A percentile compares a stretch with the other conserved stretches of the same genome.
phyloP scores from a whole-genome alignment of 345 rosid genomes.

The Geranium rotundifolium region DNA sequence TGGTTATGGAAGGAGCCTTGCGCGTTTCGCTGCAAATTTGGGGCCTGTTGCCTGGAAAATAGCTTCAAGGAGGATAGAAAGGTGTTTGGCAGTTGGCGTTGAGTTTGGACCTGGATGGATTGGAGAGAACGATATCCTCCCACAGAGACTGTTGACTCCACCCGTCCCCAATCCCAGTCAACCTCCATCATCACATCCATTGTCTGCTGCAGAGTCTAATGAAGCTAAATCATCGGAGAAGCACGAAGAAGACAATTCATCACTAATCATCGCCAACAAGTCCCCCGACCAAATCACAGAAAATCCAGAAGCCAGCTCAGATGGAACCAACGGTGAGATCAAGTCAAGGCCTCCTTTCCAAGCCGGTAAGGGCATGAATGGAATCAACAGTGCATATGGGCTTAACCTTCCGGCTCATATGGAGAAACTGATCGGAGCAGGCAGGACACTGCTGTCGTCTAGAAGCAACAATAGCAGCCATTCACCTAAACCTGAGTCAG shows the following conservation, averaged over 20 bases:
- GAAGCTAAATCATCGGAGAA: conserved; percentile 12
- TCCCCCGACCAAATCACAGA: neutral
- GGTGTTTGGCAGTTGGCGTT: conserved; percentile 41
- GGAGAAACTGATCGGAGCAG: conserved; percentile 1
- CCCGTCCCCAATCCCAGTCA: neutral
- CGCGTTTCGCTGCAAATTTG: conserved; percentile 65
- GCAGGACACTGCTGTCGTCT: too few relatives aligned
- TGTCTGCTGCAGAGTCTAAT: too few relatives aligned
- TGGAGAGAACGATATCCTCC: conserved; percentile 45
- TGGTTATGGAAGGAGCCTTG: conserved; percentile 70
- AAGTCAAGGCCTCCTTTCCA: too few relatives aligned
- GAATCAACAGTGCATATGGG: conserved; percentile 14
- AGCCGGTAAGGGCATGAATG: too few relatives aligned
- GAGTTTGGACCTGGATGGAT: conserved; percentile 87
- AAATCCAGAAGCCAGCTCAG: neutral
- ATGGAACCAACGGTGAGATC: conserved; percentile 4
- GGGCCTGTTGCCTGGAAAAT: conserved; percentile 62
- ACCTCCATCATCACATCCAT: too few relatives aligned
- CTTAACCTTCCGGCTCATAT: conserved; percentile 6
- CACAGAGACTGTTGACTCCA: conserved; percentile 8
- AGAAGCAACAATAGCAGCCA: too few relatives aligned
- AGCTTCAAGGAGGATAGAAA: conserved; percentile 49
- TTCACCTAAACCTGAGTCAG: too few relatives aligned
- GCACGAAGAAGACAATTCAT: neutral
- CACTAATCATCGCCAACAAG: too few relatives aligned